Evolutionary conservation across 1,284 basidiomycete species (phyloP).

Genomic region (Cryptococcus floricola): DNA sequence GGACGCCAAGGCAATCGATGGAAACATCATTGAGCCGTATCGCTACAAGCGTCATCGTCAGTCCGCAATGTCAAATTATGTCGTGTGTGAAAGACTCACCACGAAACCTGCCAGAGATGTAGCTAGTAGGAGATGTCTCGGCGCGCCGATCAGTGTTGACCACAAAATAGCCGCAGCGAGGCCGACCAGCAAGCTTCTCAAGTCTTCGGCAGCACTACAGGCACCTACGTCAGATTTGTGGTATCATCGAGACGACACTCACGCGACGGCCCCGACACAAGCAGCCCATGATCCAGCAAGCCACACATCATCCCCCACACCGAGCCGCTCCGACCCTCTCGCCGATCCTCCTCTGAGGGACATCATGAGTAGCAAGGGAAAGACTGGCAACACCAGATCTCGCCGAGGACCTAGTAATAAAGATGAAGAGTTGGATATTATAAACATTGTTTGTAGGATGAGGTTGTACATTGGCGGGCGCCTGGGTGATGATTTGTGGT

Average conservation of each 20-base stretch:
- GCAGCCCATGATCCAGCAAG: conserved; percentile 1
- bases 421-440: conserved; percentile 3
- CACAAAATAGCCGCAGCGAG: background rate
- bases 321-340: background rate
- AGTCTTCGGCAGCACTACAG: background rate
- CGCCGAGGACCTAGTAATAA: background rate
- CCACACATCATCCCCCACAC: conserved; percentile 7
- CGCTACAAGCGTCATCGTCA: too few species aligned
- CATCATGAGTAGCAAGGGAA: conserved; percentile 10
- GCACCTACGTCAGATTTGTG: background rate
- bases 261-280: conserved; percentile 1
- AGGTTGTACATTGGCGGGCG: conserved; percentile 5
- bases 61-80: too few species aligned
- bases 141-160: background rate
- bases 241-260: background rate
- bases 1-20: too few species aligned
- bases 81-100: too few species aligned
- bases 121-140: too few species aligned
- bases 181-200: background rate
- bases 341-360: conserved; percentile 6
- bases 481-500: background rate
- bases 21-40: too few species aligned
- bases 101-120: too few species aligned
- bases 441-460: conserved; percentile 1
- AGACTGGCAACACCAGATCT: conserved; percentile 1